phyloP scores from a whole-genome alignment of 805 yeast genomes.

The Suhomyces xylopsoci region DNA sequence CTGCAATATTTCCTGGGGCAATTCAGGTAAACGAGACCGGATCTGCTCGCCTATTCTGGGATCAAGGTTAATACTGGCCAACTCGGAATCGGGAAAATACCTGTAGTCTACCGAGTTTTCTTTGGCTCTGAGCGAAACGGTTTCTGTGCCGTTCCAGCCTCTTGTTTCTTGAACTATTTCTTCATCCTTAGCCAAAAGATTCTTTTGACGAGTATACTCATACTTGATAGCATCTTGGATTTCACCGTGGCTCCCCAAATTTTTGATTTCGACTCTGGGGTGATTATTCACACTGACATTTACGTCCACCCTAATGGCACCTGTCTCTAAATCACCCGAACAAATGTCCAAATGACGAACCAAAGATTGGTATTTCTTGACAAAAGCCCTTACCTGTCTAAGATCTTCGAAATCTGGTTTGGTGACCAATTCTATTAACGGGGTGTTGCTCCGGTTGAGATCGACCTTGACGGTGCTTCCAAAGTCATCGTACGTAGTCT shows the following conservation, averaged over 20 bases:
- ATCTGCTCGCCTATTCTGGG: slow-evolving; percentile 42
- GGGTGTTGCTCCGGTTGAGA: slow-evolving; percentile 79
- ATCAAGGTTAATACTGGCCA: slow-evolving; percentile 56
- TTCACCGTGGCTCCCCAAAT: slow-evolving; percentile 79
- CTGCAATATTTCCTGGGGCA: slow-evolving; percentile 59
- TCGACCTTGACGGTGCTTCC: slow-evolving; percentile 55
- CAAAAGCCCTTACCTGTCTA: slow-evolving; percentile 70
- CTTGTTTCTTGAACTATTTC: slow-evolving; percentile 62
- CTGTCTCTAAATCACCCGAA: slow-evolving; percentile 88
- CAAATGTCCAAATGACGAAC: slow-evolving; percentile 70
- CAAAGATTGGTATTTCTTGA: slow-evolving; percentile 73
- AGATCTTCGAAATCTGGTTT: slow-evolving; percentile 75
- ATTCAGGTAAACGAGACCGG: slow-evolving; percentile 43
- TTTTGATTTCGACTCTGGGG: slow-evolving; percentile 83
- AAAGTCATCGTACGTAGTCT: slow-evolving; percentile 53
- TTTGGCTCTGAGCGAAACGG: slow-evolving; percentile 68
- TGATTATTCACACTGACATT: slow-evolving; percentile 77
- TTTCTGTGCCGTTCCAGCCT: slow-evolving; percentile 83
- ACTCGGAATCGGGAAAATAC: slow-evolving; percentile 92
- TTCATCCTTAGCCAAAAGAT: slow-evolving; percentile 36
- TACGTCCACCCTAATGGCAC: slow-evolving; percentile 93
- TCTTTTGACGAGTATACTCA: slow-evolving; percentile 72
- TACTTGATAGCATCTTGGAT: slow-evolving; percentile 69
- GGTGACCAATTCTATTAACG: slow-evolving; percentile 88
- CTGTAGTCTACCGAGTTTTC: slow-evolving; percentile 85